Evolutionary conservation across 2,329 filamentous ascomycete species (phyloP), one percentile per base, ranked within the genome.

Genomic region (Exophiala calicioides): DNA sequence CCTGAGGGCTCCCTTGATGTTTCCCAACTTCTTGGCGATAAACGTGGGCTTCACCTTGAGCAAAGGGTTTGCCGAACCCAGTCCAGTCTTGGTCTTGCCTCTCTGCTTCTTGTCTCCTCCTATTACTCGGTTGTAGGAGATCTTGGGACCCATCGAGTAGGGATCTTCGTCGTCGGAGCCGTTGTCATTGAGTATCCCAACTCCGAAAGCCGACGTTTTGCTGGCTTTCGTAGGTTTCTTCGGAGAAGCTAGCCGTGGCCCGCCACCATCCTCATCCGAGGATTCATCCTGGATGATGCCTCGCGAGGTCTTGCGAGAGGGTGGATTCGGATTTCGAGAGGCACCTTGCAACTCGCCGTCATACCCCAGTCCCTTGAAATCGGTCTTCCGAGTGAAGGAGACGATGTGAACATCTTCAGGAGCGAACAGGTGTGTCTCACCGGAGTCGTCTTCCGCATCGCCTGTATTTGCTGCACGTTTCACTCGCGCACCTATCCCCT

Each of bases 121-220:
- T 50, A 96, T 81, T 4, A 85, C 77, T 30, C 84, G 81, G 59
- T 88, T 95, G 67, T 95, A 95, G 9, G 85, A 88, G 64, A 96
- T 94, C 57, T 83, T 85, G 0, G 93, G 93, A 0, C 91, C 91
- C 42, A 97, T 84, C 47, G 91, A 87, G 63, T 95, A 97, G 0
- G 89, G 87, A 60, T 96, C 90, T 60, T 97, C 93, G 34, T 96
- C 90, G 57, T 97, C 93, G 3, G 91, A 96, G 8, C 90, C 90
- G 15, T 85, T 93, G 57, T 96, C 91, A 60, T 97, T 96, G 34
- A 97, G 69, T 1, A 96, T 76, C 0, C 91, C 91, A 10, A 95
- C 84, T 0, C 91, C 91, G 55, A 97, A 88, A 0, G 86, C 88
- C 2, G 85, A 81, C 41, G 76, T 76, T 48, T 59, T 65, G 68